Percentiles rank a stretch among this genome's conserved stretches.
Evolutionary conservation across 2,329 filamentous ascomycete species (phyloP).

Genomic region (Diaporthe longicolla): DNA sequence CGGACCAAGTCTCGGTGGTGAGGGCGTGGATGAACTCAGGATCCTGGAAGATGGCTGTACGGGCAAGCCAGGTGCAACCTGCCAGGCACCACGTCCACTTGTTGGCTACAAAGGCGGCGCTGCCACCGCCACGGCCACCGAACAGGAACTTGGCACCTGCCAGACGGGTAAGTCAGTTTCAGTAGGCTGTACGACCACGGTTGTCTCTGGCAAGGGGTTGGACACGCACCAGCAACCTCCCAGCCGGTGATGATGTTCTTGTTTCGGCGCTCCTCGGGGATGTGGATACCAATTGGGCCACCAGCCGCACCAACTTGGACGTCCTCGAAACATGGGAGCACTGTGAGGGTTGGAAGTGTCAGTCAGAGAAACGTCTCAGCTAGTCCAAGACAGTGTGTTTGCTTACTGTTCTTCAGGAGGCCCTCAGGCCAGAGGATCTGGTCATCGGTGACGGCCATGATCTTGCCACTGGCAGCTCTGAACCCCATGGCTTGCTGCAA

Average conservation of each 20-base stretch:
- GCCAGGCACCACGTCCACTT: conserved; percentile 38
- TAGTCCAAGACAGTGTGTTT: too few species aligned
- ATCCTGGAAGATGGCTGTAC: conserved; percentile 31
- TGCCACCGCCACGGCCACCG: conserved; percentile 25
- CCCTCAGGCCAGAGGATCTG: conserved; percentile 26
- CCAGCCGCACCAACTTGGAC: conserved; percentile 25
- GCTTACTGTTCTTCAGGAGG: conserved; percentile 16
- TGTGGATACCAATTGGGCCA: conserved; percentile 11
- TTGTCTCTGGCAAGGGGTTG: background rate
- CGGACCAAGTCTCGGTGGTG: conserved; percentile 15
- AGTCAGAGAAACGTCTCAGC: background rate
- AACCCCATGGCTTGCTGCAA: conserved; percentile 33
- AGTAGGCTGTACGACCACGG: background rate
- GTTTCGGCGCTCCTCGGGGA: conserved; percentile 24
- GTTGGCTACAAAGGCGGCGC: conserved; percentile 13
- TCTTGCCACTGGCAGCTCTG: conserved; percentile 16
- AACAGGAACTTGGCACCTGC: conserved; percentile 34
- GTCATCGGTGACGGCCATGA: conserved; percentile 37
- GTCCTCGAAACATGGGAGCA: conserved; percentile 32
- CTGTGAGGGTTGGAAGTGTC: background rate
- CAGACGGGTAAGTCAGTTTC: background rate
- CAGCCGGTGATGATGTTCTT: conserved; percentile 7
- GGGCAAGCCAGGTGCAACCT: conserved; percentile 33
- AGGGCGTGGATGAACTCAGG: background rate
- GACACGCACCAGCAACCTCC: conserved; percentile 37